Percentiles rank a stretch among this genome's conserved stretches.
phyloP scores from a whole-genome alignment of 2,329 filamentous ascomycete species.

The Nectriaceae sp. region DNA sequence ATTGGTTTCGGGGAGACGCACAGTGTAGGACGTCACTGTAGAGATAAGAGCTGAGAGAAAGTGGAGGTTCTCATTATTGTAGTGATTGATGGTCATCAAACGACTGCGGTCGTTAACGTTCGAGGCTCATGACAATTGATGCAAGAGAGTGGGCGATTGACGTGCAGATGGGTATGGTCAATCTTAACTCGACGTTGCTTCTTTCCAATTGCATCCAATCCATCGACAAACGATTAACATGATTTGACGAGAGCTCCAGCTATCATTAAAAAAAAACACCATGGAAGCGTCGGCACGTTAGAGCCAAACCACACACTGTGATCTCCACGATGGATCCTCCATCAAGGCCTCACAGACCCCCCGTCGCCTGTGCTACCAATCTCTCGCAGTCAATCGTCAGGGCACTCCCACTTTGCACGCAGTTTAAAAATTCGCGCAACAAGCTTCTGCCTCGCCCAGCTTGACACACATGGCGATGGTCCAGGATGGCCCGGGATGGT shows the following conservation, averaged over 20 bases:
- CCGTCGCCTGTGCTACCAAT: background rate
- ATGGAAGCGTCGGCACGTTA: background rate
- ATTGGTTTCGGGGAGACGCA: constrained; percentile 18
- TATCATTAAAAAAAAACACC: background rate
- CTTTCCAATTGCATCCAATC: background rate
- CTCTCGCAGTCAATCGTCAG: background rate
- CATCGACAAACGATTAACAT: background rate
- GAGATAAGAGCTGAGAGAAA: background rate
- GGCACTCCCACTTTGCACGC: too few relatives aligned
- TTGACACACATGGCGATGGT: background rate
- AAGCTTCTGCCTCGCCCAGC: background rate
- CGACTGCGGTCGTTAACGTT: background rate
- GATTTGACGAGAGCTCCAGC: background rate
- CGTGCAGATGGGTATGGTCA: background rate
- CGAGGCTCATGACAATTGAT: background rate
- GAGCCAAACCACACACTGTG: background rate
- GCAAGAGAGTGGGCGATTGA: background rate
- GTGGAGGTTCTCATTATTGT: background rate
- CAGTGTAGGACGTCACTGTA: background rate
- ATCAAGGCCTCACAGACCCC: too few relatives aligned
- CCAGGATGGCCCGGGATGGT: constrained; percentile 9
- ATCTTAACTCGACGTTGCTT: background rate
- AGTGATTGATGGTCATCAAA: background rate
- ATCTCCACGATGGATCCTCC: background rate
- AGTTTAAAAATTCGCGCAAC: constrained; percentile 13